Conservation (phyloP, 169 alveolate species). For the Plasmodium chabaudi region DNA sequence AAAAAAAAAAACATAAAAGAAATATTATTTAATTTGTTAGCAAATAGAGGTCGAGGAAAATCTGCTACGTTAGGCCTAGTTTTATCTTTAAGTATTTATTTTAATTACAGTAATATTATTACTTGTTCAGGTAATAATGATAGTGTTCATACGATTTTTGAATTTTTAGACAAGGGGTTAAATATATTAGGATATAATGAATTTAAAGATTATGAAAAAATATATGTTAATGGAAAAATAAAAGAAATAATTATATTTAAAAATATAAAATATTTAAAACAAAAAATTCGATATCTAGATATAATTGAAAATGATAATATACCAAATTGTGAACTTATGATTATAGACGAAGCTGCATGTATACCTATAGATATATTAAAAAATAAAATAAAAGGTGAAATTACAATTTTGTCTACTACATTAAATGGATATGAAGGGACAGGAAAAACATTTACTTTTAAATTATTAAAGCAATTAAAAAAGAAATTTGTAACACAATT, state of each 20-base stretch:
- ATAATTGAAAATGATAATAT: conserved; percentile 64
- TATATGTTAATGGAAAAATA: conserved; percentile 77
- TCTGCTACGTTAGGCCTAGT: conserved; percentile 98
- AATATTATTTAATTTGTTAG: conserved; percentile 82
- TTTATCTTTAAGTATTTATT: conserved; percentile 93
- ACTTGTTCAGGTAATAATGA: conserved; percentile 99
- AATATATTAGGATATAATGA: conserved; percentile 93
- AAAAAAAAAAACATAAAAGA: conserved; percentile 60
- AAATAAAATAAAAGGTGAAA: conserved; percentile 93
- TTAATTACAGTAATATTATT: conserved; percentile 95
- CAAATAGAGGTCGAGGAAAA: conserved; percentile 99
- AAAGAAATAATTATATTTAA: conserved; percentile 74
- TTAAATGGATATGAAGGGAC: conserved; percentile 99
- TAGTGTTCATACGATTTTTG: conserved; percentile 97
- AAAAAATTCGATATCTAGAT: conserved; percentile 76
- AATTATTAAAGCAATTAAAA: conserved; percentile 93
- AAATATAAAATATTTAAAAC: conserved; percentile 75
- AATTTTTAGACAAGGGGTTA: conserved; percentile 96
- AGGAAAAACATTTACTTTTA: conserved; percentile 98
- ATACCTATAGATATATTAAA: conserved; percentile 98
- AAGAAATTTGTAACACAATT: conserved; percentile 73
- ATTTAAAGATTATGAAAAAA: conserved; percentile 91
- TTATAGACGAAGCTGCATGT: conserved; percentile 99
- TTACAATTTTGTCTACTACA: conserved; percentile 97
- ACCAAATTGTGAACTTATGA: conserved; percentile 94